phyloP scores from a whole-genome alignment of 768 basidiomycete genomes.

The Trametes elegans region DNA sequence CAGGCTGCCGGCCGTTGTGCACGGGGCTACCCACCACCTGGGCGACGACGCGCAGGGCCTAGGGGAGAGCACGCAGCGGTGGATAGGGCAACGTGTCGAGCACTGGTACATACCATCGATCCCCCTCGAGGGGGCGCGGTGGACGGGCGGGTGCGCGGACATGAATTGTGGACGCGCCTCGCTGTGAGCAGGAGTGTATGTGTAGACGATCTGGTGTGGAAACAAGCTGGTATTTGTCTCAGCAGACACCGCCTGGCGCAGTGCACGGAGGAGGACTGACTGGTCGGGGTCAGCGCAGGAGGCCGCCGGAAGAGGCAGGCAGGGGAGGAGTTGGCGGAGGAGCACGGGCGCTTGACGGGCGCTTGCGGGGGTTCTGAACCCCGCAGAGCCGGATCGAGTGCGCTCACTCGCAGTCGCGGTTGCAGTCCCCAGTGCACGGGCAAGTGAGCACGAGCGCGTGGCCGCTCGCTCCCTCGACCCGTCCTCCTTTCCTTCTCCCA shows the following conservation, averaged over 20 bases:
- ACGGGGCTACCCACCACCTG: constrained; percentile 4
- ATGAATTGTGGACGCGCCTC: constrained; percentile 3
- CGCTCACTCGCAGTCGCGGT: not conserved
- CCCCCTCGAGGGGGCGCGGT: not conserved
- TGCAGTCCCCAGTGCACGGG: too few relatives aligned
- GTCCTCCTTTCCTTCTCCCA: constrained; percentile 6
- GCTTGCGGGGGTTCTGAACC: constrained; percentile 6
- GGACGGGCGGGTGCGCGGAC: not conserved
- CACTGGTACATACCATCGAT: not conserved
- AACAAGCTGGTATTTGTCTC: constrained; percentile 1
- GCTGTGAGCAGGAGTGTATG: not conserved
- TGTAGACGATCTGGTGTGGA: not conserved
- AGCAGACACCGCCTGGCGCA: not conserved
- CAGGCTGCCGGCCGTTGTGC: not conserved
- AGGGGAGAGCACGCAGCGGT: not conserved
- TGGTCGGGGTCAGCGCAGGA: not conserved
- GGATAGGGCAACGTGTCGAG: not conserved
- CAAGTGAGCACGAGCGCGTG: not conserved
- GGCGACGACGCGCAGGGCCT: constrained; percentile 2
- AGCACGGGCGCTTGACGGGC: too few relatives aligned
- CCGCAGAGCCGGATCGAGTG: constrained; percentile 13
- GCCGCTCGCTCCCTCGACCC: not conserved
- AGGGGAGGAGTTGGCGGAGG: too few relatives aligned
- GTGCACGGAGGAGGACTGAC: not conserved
- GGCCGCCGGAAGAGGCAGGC: not conserved